phyloP scores from a whole-genome alignment of 768 basidiomycete genomes.

The Leccinum uliginosum region DNA sequence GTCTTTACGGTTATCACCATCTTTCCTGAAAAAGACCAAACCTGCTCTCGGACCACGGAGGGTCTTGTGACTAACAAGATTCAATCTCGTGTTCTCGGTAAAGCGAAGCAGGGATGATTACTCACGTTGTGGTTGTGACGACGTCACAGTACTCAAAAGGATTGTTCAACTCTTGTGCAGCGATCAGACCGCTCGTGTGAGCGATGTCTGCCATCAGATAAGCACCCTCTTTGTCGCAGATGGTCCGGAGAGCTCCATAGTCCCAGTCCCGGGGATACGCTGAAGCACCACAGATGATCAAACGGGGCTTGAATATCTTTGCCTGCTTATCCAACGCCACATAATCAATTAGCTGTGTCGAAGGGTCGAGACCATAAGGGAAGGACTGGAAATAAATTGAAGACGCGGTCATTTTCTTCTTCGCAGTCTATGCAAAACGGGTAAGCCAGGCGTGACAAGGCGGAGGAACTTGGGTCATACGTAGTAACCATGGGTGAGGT shows the following conservation, averaged over 20 bases:
- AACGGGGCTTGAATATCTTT: conserved; percentile 90
- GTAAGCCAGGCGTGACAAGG: neutral
- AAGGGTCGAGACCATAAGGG: conserved; percentile 82
- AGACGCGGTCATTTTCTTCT: conserved; percentile 99
- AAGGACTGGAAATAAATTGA: conserved; percentile 99
- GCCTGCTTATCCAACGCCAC: conserved; percentile 74
- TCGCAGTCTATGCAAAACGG: conserved; percentile 64
- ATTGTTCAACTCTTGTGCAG: conserved; percentile 82
- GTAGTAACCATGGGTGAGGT: conserved; percentile 97
- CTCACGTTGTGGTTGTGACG: conserved; percentile 94
- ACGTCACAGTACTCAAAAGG: conserved; percentile 97
- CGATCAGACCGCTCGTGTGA: conserved; percentile 93
- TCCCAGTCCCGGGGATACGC: conserved; percentile 99
- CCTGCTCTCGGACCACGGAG: conserved; percentile 97
- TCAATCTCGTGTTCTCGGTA: neutral
- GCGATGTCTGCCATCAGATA: conserved; percentile 97
- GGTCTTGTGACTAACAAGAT: conserved; percentile 78
- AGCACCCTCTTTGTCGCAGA: conserved; percentile 82
- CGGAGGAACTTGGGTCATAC: conserved; percentile 38
- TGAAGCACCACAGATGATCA: conserved; percentile 96
- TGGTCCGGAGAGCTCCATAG: conserved; percentile 76
- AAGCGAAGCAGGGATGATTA: conserved; percentile 1
- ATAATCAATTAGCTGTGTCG: conserved; percentile 90
- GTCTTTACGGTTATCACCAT: conserved; percentile 73
- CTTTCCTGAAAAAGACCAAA: conserved; percentile 97